Evolutionary conservation across 2,329 filamentous ascomycete species (phyloP).

Genomic region (Arthroderma sp.): DNA sequence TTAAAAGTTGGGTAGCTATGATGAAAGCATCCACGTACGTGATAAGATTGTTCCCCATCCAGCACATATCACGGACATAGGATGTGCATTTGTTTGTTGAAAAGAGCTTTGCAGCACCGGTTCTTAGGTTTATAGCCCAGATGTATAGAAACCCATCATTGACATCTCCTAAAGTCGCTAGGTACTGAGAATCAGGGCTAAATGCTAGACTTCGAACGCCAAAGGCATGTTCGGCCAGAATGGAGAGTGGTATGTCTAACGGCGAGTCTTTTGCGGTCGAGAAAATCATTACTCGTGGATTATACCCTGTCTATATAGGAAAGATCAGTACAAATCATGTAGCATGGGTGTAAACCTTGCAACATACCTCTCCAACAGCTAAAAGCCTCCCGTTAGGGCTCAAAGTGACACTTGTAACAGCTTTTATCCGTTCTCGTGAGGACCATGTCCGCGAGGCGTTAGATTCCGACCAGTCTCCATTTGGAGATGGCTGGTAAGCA

Average conservation of each 20-base stretch:
- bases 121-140: slow-evolving; percentile 75
- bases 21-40: slow-evolving; percentile 40
- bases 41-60: slow-evolving; percentile 72
- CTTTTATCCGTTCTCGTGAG: slow-evolving; percentile 83
- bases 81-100: slow-evolving; percentile 90
- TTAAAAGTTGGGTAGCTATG: neutral
- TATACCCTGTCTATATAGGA: slow-evolving; percentile 60
- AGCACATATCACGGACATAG: slow-evolving; percentile 71
- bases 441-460: slow-evolving; percentile 61
- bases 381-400: slow-evolving; percentile 78
- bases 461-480: slow-evolving; percentile 44
- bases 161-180: slow-evolving; percentile 74
- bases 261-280: slow-evolving; percentile 62
- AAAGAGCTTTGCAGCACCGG: slow-evolving; percentile 62
- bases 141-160: slow-evolving; percentile 93
- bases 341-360: neutral
- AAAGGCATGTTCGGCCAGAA: slow-evolving; percentile 77
- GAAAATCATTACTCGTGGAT: slow-evolving; percentile 81
- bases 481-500: slow-evolving; percentile 15
- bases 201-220: slow-evolving; percentile 82
- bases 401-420: slow-evolving; percentile 78
- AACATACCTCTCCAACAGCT: slow-evolving; percentile 67
- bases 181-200: slow-evolving; percentile 70
- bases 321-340: slow-evolving; percentile 17
- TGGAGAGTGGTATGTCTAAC: slow-evolving; percentile 68